phyloP scores from a whole-genome alignment of 2,329 filamentous ascomycete genomes.

The Fusarium armeniacum region DNA sequence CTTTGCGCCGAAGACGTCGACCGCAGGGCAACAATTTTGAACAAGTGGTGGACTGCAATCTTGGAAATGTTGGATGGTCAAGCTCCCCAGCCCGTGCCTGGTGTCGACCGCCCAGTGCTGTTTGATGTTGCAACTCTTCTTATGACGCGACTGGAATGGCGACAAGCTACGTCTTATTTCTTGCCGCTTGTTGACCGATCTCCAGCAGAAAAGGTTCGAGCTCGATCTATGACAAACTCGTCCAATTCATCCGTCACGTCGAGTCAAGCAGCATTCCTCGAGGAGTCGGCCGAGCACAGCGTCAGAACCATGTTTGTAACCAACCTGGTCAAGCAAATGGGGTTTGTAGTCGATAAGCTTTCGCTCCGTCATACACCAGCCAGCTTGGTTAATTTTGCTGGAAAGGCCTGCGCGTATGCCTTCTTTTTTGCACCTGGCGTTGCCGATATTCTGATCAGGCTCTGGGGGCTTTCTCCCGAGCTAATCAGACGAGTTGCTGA shows the following conservation, averaged over 20 bases:
- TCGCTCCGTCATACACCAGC: conserved; percentile 76
- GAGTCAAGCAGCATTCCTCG: conserved; percentile 67
- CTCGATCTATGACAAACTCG: conserved; percentile 64
- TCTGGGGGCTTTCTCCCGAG: conserved; percentile 81
- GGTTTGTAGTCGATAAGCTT: conserved; percentile 90
- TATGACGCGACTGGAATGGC: conserved; percentile 93
- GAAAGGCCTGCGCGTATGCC: conserved; percentile 90
- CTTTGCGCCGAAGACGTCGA: conserved; percentile 87
- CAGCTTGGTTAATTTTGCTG: conserved; percentile 85
- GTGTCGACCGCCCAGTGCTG: conserved; percentile 84
- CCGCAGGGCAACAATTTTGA: conserved; percentile 80
- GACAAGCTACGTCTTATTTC: conserved; percentile 77
- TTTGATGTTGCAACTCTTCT: conserved; percentile 83
- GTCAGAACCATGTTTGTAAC: conserved; percentile 88
- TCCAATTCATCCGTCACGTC: conserved; percentile 77
- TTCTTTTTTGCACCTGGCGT: conserved; percentile 94
- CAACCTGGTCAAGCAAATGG: conserved; percentile 86
- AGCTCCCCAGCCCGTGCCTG: conserved; percentile 77
- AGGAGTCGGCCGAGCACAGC: conserved; percentile 85
- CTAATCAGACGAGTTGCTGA: conserved; percentile 78
- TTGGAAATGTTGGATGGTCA: conserved; percentile 85
- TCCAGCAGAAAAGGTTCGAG: conserved; percentile 61
- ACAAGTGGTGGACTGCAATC: conserved; percentile 91
- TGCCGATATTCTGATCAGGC: conserved; percentile 82
- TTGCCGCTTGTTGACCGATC: conserved; percentile 72